A percentile compares a stretch with the other conserved stretches of the same genome.
Conservation (phyloP, 768 basidiomycete species). For the Psilocybe cubensis region DNA sequence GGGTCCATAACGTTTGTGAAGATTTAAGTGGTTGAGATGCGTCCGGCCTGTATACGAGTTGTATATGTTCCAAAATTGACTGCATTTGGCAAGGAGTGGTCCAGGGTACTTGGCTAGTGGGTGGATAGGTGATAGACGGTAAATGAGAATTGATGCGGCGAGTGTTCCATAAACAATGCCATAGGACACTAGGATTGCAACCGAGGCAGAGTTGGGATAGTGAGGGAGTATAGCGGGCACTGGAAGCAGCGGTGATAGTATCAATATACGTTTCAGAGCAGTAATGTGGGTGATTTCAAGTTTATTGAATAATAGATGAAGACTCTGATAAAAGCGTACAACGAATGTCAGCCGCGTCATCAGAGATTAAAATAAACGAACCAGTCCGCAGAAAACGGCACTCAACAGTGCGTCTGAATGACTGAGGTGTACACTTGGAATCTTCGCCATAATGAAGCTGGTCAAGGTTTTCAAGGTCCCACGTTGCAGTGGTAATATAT, state of each 20-base stretch:
- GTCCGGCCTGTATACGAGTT: slow-evolving; percentile 39
- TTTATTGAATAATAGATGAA: background rate
- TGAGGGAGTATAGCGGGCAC: slow-evolving; percentile 7
- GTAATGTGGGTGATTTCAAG: background rate
- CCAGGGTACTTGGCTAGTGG: slow-evolving; percentile 45
- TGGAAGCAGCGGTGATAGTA: background rate
- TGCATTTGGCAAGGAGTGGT: slow-evolving; percentile 40
- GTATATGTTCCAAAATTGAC: slow-evolving; percentile 40
- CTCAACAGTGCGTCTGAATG: too few relatives aligned
- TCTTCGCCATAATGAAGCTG: too few relatives aligned
- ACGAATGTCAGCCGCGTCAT: too few relatives aligned
- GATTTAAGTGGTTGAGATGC: slow-evolving; percentile 42
- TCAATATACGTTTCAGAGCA: background rate
- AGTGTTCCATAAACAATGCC: slow-evolving; percentile 13
- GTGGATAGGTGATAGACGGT: slow-evolving; percentile 48
- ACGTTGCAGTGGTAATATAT: too few relatives aligned
- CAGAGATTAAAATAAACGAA: background rate
- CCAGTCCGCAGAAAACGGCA: too few relatives aligned
- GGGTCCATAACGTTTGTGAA: slow-evolving; percentile 58
- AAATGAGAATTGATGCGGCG: slow-evolving; percentile 27
- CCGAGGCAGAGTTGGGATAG: background rate
- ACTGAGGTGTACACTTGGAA: too few relatives aligned
- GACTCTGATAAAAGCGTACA: background rate
- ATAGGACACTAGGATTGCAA: background rate
- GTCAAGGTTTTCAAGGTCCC: too few relatives aligned